Percentiles rank a stretch among this genome's conserved stretches.
Evolutionary conservation across 2,329 filamentous ascomycete genomes (phyloP).

Genomic region (Lecanicillium sp.): DNA sequence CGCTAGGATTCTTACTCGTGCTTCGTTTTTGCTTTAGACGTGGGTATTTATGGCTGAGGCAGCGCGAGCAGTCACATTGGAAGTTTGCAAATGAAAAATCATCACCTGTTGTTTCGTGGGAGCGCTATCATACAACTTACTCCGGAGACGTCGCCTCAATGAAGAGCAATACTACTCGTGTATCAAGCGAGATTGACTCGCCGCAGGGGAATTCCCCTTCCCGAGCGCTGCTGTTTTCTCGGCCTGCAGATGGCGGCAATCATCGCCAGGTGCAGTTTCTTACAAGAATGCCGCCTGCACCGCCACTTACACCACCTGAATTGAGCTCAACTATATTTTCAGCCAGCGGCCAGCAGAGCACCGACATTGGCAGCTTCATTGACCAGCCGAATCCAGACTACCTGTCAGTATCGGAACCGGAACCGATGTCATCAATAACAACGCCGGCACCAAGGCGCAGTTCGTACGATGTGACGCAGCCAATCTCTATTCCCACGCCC

Average conservation of each 20-base stretch:
- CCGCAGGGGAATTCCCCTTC: too few species aligned
- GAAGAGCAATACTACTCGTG: too few species aligned
- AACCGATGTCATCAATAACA: slow-evolving; percentile 18
- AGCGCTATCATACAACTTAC: too few species aligned
- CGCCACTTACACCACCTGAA: slow-evolving; percentile 40
- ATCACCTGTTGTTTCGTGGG: neutral
- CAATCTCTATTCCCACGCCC: slow-evolving; percentile 23
- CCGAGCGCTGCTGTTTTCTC: too few species aligned
- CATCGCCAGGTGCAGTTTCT: slow-evolving; percentile 21
- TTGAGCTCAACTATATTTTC: slow-evolving; percentile 33
- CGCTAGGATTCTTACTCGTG: slow-evolving; percentile 6
- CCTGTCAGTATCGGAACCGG: slow-evolving; percentile 25
- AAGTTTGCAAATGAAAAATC: slow-evolving; percentile 4
- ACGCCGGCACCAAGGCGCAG: slow-evolving; percentile 26
- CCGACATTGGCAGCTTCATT: slow-evolving; percentile 31
- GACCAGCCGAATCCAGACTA: slow-evolving; percentile 44
- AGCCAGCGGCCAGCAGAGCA: slow-evolving; percentile 29
- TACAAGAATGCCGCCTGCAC: slow-evolving; percentile 33
- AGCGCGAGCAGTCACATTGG: slow-evolving; percentile 10
- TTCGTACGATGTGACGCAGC: slow-evolving; percentile 34
- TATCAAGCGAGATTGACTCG: too few species aligned
- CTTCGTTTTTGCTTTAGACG: slow-evolving; percentile 5
- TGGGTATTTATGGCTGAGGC: slow-evolving; percentile 3
- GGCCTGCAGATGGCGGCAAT: slow-evolving; percentile 12
- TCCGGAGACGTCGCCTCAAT: too few species aligned